Evolutionary conservation across 2,329 filamentous ascomycete species (phyloP).

Genomic region (Ambrosiella xylebori): DNA sequence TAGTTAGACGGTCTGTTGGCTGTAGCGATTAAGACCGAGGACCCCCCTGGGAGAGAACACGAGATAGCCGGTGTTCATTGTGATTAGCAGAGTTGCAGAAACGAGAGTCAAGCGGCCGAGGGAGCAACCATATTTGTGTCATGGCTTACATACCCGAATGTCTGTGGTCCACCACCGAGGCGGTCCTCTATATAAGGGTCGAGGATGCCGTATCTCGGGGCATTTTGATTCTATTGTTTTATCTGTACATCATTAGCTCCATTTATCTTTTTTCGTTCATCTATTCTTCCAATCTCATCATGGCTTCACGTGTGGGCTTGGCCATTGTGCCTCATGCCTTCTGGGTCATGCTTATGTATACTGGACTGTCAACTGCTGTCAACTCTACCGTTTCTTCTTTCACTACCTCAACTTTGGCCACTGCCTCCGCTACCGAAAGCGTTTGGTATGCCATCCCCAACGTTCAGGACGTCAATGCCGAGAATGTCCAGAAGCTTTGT

Average conservation of each 20-base stretch:
- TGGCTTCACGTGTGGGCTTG: slow-evolving; percentile 1
- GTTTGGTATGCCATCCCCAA: slow-evolving; percentile 12
- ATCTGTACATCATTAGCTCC: not conserved
- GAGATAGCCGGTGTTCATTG: no score
- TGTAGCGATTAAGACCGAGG: no score
- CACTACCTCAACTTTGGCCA: not conserved
- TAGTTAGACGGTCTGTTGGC: no score
- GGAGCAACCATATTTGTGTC: no score
- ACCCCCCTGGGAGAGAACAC: no score
- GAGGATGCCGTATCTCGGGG: not conserved
- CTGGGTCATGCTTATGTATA: not conserved
- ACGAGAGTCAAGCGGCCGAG: no score
- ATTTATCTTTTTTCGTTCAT: not conserved
- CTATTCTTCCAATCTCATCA: not conserved
- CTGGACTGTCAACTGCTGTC: not conserved
- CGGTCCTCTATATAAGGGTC: not conserved
- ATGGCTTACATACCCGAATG: no score
- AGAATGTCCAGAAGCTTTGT: slow-evolving; percentile 29
- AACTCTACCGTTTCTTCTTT: not conserved
- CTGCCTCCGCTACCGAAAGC: not conserved
- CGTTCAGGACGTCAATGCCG: slow-evolving; percentile 10
- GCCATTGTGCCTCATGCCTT: not conserved
- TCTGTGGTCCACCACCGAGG: not conserved
- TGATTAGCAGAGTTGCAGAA: no score
- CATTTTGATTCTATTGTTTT: not conserved